Base-by-base conservation (phyloP, 2,329 filamentous ascomycete species). In the Grosmannia serpens region DNA sequence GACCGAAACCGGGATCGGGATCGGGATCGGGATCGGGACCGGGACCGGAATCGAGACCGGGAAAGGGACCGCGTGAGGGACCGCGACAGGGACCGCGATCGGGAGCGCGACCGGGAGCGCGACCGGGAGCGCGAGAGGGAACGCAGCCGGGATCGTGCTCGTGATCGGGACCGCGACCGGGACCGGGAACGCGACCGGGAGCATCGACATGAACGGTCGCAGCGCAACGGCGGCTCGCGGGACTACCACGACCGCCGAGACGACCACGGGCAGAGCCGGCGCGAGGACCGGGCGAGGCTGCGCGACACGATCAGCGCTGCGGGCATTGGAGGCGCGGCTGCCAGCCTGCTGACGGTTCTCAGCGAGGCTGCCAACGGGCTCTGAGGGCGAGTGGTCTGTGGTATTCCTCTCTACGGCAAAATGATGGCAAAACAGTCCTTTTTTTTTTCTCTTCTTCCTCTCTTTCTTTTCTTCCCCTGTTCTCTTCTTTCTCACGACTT, bases 321-420 rank as follows among this genome's bases (percentile, higher is more conserved):
- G 6, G 78, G 82, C 1, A 79, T 86, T 33, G 82, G 82, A 4
- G 80, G 82, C 11, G 82, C 81, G 0, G 82, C 83, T 0, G 81
- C 77, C 3, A 83, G 80, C 57, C 68, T 85, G 61, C 65, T 85
- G 52, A 78, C 77, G 57, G 80, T 84, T 1, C 68, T 85, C 35
- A 76, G 78, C 4, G 81, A 85, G 66, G 82, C 81, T 29, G 81
- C 80, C 8, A 64, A 65, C 7, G 67, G 61, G 44, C 62, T 66
- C 51, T 72, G 10, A 1, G 2, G 15, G 33, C 22, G 7, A 8
- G n/a, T 33, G n/a, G 7, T 50, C 9, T 52, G 26, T 17, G 4
- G n/a, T n/a, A 47, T 13, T n/a, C 4, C 29, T 54, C 5, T 10
- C 24, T 33, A 24, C 10, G 13, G 24, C 22, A 35, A n/a, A 50